Percentiles rank a stretch among this genome's conserved stretches.
Conservation (phyloP, 83 land plant species). For the Picea abies region DNA sequence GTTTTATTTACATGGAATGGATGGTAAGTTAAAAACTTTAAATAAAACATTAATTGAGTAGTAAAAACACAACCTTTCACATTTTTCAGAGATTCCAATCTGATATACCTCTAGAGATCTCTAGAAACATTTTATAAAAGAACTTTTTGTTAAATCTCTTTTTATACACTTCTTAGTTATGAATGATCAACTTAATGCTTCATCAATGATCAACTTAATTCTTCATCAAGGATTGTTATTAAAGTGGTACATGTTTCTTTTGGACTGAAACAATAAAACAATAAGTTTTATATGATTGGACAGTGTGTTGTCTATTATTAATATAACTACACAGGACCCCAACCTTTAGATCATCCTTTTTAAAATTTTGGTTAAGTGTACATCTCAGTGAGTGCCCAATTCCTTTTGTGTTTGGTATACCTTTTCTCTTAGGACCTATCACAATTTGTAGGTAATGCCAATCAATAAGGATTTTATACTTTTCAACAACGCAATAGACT, state of each 20-base stretch:
- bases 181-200: too few relatives aligned
- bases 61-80: too few relatives aligned
- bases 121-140: too few relatives aligned
- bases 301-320: background rate
- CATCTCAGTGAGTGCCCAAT: background rate
- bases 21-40: too few relatives aligned
- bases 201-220: too few relatives aligned
- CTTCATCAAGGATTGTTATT: too few relatives aligned
- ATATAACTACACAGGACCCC: background rate
- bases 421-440: background rate
- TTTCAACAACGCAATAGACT: background rate
- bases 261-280: background rate
- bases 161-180: too few relatives aligned
- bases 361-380: background rate
- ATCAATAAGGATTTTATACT: background rate
- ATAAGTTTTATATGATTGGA: background rate
- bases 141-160: too few relatives aligned
- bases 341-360: background rate
- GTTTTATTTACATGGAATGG: background rate
- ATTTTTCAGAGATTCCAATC: too few relatives aligned
- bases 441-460: background rate
- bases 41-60: too few relatives aligned
- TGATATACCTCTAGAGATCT: too few relatives aligned
- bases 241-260: background rate
- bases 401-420: background rate